phyloP scores from a whole-genome alignment of 306 rosid species.

The Cajanus cajan region DNA sequence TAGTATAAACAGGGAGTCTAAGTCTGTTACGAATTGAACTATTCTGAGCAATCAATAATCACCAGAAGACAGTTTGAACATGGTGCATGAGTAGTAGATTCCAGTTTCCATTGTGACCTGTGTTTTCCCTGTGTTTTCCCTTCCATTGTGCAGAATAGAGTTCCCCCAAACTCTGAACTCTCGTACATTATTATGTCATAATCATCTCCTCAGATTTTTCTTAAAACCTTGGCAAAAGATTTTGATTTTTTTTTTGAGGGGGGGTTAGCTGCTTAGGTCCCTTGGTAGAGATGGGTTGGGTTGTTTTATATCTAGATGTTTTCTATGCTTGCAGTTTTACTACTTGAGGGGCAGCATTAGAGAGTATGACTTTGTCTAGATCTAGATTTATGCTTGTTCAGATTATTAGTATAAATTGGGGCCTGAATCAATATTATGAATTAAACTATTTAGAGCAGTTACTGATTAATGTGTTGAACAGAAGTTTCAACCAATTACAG shows the following conservation, averaged over 20 bases:
- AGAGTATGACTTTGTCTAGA: neutral
- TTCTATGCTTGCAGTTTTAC: neutral
- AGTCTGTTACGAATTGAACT: constrained; percentile 4
- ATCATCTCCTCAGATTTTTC: neutral
- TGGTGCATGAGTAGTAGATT: neutral
- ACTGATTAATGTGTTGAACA: constrained; percentile 3
- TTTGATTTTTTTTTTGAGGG: no score
- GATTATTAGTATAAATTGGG: constrained; percentile 8
- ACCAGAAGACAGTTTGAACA: neutral
- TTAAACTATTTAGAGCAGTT: constrained; percentile 1
- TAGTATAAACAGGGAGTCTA: neutral
- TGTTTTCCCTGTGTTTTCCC: neutral
- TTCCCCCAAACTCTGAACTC: neutral
- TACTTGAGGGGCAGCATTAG: neutral
- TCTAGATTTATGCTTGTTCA: neutral
- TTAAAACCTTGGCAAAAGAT: neutral
- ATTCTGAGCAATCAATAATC: neutral
- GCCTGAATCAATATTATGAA: neutral
- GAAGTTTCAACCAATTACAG: constrained; percentile 26
- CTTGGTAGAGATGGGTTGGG: no score
- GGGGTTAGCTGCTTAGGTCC: no score
- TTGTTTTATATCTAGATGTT: neutral
- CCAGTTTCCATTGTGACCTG: neutral
- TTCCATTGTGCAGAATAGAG: neutral
- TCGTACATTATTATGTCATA: neutral